phyloP scores from a whole-genome alignment of 371 early-diverging fungal species.

The Basidiobolus meristosporus region DNA sequence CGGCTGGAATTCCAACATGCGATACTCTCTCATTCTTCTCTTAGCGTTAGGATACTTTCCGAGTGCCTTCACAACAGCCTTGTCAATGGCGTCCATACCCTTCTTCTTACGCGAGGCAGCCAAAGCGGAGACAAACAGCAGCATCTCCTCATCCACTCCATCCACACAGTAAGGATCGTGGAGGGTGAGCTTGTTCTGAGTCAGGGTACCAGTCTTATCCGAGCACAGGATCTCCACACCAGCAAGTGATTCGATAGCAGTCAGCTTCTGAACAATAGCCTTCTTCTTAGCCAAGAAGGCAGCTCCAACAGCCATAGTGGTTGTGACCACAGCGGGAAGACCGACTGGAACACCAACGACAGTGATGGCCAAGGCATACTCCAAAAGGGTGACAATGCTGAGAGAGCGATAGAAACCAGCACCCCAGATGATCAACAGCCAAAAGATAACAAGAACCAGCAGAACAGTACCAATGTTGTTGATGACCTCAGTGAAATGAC shows the following conservation, averaged over 20 bases:
- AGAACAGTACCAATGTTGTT: constrained; percentile 39
- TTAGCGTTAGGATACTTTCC: too few relatives aligned
- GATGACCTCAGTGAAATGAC: constrained; percentile 79
- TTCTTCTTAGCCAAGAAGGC: constrained; percentile 69
- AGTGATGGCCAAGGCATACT: constrained; percentile 39
- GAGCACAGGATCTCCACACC: constrained; percentile 82
- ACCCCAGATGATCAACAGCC: neutral
- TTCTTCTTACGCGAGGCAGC: constrained; percentile 31
- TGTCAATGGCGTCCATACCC: constrained; percentile 60
- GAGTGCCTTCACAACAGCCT: constrained; percentile 33
- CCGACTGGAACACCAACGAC: constrained; percentile 91
- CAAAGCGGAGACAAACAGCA: constrained; percentile 35
- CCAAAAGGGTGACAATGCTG: neutral
- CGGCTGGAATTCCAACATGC: constrained; percentile 35
- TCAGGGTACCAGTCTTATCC: constrained; percentile 94
- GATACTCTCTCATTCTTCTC: too few relatives aligned
- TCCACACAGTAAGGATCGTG: constrained; percentile 36
- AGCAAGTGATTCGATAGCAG: constrained; percentile 86
- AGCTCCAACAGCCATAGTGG: constrained; percentile 91
- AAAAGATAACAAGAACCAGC: constrained; percentile 10
- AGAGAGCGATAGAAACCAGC: neutral
- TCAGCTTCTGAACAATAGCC: constrained; percentile 86
- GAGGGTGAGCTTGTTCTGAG: constrained; percentile 75
- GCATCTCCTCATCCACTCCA: constrained; percentile 24
- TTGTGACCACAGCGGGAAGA: constrained; percentile 83